These are phyloP conservation scores for Ophiosphaerella narmari DNA, from an alignment of 2,329 filamentous ascomycete genomes.

Conservation along the genomic window DNA sequence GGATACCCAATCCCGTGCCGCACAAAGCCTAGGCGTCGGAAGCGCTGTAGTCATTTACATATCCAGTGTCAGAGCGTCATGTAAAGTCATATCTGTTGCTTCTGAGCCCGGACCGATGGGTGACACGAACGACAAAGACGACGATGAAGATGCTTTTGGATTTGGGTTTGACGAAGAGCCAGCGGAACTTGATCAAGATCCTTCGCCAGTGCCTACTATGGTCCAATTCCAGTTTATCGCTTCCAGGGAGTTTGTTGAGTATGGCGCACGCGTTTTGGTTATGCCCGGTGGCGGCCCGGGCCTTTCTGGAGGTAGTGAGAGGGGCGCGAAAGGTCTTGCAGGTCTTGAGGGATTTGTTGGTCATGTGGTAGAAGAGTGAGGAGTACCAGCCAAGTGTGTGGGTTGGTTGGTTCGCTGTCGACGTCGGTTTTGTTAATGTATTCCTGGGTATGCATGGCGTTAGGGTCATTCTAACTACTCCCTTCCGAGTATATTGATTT, in stretches of 20 bases:
- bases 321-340: constrained; percentile 54
- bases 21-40: constrained; percentile 67
- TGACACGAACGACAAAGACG: constrained; percentile 26
- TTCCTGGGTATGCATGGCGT: no score
- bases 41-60: constrained; percentile 81
- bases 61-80: constrained; percentile 82
- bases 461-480: no score
- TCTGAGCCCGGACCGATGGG: constrained; percentile 9
- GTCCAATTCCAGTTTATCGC: constrained; percentile 71
- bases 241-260: constrained; percentile 73
- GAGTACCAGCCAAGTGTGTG: neutral
- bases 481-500: no score
- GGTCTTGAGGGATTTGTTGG: constrained; percentile 76
- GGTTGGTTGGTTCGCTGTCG: no score
- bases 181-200: constrained; percentile 44
- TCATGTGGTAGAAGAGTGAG: constrained; percentile 52
- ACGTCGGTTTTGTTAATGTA: no score
- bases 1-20: constrained; percentile 56
- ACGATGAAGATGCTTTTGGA: constrained; percentile 55
- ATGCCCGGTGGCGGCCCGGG: constrained; percentile 72
- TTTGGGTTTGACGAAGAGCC: constrained; percentile 58
- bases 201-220: constrained; percentile 43
- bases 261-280: constrained; percentile 71
- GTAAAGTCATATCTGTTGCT: constrained; percentile 66
- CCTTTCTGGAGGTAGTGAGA: constrained; percentile 59